Evolutionary conservation across 345 rosid genomes (phyloP), one percentile per base, ranked within the genome.

Genomic region (Syzygium grande): DNA sequence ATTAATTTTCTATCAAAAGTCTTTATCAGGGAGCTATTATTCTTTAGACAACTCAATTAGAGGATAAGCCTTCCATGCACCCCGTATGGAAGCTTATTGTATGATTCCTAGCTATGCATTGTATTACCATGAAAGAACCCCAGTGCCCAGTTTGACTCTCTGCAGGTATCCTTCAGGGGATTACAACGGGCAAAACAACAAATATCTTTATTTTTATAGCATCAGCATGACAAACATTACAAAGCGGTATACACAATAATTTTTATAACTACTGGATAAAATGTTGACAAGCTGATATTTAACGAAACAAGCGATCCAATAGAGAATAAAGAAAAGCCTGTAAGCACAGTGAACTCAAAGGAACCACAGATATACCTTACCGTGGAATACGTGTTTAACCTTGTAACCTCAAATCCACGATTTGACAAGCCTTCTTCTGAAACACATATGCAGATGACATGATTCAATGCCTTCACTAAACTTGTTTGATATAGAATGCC

Each of bases 321-420:
- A 63, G 7, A 73, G 80, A 73, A 53, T 54, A 85, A 86, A 52
- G 27, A 84, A 52, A 52, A 84, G 4, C 53, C 27, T 41, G 17
- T 27, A 10, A 79, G 65, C 51, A 54, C 25, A 21, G 52, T 84
- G 25, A 52, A n/a, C 46, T 55, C 46, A 56, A 55, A 25, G 58
- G 43, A 46, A 85, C 38, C 77, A 88, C 27, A 68, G 58, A 29
- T 90, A 34, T 63, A 92, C 97, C 86, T 95, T 93, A 98, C 99
- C 12, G 99, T 98, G 68, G 97, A 93, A 90, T 98, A 98, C 51
- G 99, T 96, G 88, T 98, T 96, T 86, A 98, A 93, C 91, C 99
- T 96, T 86, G 93, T 68, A 85, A 98, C 99, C 88, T 98, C 94
- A 92, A 96, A 98, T 63, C 99, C 99, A 88, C 99, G 99, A 87